Evolutionary conservation across 441 rosid species (phyloP).

Genomic region (Adansonia gregorii): DNA sequence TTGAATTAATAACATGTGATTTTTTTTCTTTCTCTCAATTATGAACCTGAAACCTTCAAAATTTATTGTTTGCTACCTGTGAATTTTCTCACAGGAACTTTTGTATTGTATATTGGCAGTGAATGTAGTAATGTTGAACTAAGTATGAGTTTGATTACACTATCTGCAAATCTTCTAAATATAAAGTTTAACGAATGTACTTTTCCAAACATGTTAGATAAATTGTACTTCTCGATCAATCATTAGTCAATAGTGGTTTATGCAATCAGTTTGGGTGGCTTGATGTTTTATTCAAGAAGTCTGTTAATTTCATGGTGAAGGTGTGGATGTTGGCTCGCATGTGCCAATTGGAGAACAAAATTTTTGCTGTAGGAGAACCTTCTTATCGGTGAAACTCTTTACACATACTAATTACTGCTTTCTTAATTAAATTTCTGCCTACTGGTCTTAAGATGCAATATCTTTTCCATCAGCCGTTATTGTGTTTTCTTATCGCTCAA

Average conservation of each 20-base stretch:
- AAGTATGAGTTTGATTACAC: not conserved
- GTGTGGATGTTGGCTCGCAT: conserved; percentile 96
- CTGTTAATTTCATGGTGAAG: conserved; percentile 43
- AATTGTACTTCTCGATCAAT: not conserved
- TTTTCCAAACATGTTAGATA: conserved; percentile 10
- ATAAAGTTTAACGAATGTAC: not conserved
- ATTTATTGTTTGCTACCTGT: not conserved
- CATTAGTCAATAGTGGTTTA: not conserved
- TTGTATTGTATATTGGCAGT: not conserved
- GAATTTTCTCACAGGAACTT: conserved; percentile 6
- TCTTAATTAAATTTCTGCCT: not conserved
- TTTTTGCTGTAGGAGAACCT: conserved; percentile 90
- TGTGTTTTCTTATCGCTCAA: not conserved
- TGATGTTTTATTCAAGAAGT: conserved; percentile 25
- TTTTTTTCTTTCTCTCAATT: not conserved
- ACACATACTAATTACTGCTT: conserved; percentile 23
- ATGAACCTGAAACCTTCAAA: not conserved
- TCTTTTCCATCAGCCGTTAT: conserved; percentile 6
- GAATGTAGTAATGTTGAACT: not conserved
- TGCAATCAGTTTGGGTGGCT: not conserved
- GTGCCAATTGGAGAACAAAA: conserved; percentile 98
- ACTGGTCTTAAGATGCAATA: not conserved
- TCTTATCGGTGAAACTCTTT: conserved; percentile 72
- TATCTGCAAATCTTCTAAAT: not conserved
- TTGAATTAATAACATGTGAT: not conserved